These are phyloP conservation scores for Leersia perrieri DNA, from an alignment of 176 grass and related monocot species.

Conservation along the genomic window DNA sequence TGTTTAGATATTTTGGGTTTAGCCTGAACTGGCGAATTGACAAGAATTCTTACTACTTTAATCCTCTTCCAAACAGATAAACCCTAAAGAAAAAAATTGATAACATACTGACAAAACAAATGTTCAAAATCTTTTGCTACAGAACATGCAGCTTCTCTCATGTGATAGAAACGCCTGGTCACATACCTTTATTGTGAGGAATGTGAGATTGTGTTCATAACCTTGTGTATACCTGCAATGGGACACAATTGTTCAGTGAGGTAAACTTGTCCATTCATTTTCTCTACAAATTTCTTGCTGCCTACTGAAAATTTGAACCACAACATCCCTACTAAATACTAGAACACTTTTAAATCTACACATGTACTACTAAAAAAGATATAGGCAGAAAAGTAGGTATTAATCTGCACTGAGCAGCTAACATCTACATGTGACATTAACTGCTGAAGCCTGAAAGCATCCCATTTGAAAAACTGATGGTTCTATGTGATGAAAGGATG, in stretches of 20 bases:
- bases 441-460: too few species aligned
- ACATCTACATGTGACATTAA: not conserved
- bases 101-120: too few species aligned
- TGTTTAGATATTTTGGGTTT: too few species aligned
- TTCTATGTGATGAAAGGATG: not conserved
- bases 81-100: too few species aligned
- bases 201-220: conserved; percentile 77
- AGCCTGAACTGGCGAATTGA: too few species aligned
- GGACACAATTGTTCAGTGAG: not conserved
- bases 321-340: not conserved
- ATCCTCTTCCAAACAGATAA: too few species aligned
- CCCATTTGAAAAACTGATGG: not conserved
- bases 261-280: not conserved
- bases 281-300: not conserved
- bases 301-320: not conserved
- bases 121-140: not conserved
- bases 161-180: not conserved
- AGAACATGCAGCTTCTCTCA: not conserved
- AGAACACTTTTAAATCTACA: not conserved
- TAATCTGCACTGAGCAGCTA: not conserved
- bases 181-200: conserved; percentile 82
- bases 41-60: too few species aligned
- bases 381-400: not conserved
- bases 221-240: conserved; percentile 68
- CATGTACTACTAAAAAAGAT: not conserved